phyloP scores from a whole-genome alignment of 495 filamentous ascomycete genomes.

The Cladorrhinum samala region DNA sequence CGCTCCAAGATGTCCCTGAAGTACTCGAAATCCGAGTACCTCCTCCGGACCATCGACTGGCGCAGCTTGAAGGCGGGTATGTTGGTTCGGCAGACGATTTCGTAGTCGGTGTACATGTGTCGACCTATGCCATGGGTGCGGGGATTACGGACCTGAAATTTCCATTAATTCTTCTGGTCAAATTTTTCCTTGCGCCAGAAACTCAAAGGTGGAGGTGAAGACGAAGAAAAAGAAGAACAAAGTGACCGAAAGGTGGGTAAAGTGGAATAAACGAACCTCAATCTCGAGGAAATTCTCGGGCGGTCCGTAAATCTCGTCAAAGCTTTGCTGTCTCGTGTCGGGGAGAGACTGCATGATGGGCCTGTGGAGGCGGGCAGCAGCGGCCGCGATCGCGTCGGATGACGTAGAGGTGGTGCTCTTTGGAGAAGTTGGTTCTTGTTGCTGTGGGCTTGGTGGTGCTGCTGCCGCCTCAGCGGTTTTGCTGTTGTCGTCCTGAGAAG shows the following conservation, averaged over 20 bases:
- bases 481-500: neutral
- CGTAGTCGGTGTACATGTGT: conserved; percentile 97
- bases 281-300: conserved; percentile 99
- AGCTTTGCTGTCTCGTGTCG: conserved; percentile 83
- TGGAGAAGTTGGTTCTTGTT: conserved; percentile 1
- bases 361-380: conserved; percentile 40
- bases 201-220: no score
- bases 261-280: conserved; percentile 54
- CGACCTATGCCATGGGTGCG: conserved; percentile 92
- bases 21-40: conserved; percentile 97
- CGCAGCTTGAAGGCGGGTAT: conserved; percentile 95
- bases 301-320: conserved; percentile 97
- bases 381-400: conserved; percentile 20
- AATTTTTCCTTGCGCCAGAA: no score
- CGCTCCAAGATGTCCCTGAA: conserved; percentile 98
- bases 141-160: conserved; percentile 94
- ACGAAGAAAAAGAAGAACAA: no score
- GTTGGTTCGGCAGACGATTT: conserved; percentile 94
- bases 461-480: neutral
- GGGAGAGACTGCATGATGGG: conserved; percentile 75
- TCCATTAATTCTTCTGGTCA: no score
- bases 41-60: conserved; percentile 76
- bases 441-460: conserved; percentile 7
- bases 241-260: neutral
- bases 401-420: conserved; percentile 21